Conservation (phyloP, 1,284 basidiomycete species). For the Porodaedalea pini region DNA sequence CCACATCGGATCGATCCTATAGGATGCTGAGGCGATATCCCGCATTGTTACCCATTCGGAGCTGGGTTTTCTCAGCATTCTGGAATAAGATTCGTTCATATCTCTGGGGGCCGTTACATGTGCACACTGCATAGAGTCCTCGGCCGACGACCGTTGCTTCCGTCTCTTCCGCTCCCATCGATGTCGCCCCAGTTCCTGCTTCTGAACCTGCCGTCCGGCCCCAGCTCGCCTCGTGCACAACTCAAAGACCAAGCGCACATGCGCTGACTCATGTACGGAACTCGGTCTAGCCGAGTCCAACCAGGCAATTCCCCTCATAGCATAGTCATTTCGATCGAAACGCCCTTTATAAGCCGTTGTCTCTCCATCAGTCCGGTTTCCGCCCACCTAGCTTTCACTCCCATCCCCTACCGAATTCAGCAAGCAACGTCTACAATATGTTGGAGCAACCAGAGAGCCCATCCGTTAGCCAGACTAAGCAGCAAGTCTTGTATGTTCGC, state of each 20-base stretch:
- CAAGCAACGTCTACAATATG: slow-evolving; percentile 12
- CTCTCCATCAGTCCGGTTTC: background rate
- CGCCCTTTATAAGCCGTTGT: slow-evolving; percentile 11
- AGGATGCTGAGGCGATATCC: background rate
- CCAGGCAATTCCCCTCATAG: background rate
- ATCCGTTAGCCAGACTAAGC: slow-evolving; percentile 17
- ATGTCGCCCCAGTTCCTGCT: background rate
- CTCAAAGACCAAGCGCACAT: background rate
- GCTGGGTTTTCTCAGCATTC: background rate
- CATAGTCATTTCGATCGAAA: background rate
- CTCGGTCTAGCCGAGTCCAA: background rate
- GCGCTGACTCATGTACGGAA: slow-evolving; percentile 8
- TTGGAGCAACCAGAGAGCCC: slow-evolving; percentile 20
- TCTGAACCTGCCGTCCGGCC: background rate
- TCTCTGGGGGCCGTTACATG: background rate
- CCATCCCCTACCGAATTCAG: background rate
- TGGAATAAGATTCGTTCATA: background rate
- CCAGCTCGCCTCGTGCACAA: background rate
- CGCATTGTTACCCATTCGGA: background rate
- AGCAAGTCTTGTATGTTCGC: slow-evolving; percentile 17
- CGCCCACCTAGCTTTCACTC: slow-evolving; percentile 3
- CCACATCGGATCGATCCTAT: slow-evolving; percentile 1
- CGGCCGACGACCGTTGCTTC: slow-evolving; percentile 12
- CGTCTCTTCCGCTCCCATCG: slow-evolving; percentile 11
- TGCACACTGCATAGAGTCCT: background rate